A percentile compares a stretch with the other conserved stretches of the same genome.
Conservation (phyloP, 1,284 basidiomycete species). For the Sporisorium scitamineum region DNA sequence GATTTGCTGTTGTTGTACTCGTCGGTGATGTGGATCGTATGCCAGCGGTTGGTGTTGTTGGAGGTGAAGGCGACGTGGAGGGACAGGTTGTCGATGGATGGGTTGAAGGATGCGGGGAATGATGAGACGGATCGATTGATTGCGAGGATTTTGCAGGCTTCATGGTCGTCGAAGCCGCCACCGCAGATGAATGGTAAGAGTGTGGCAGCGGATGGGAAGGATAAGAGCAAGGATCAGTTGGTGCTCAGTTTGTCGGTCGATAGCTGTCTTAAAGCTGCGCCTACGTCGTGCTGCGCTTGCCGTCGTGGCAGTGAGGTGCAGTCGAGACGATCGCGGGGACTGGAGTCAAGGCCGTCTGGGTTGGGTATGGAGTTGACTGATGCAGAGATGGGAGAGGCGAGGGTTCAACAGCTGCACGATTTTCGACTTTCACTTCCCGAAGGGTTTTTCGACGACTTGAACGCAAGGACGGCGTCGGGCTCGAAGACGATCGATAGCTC, state of each 20-base stretch:
- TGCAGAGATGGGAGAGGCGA: neutral
- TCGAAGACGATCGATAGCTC: neutral
- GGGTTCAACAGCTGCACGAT: conserved; percentile 39
- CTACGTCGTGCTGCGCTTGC: conserved; percentile 2
- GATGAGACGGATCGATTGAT: conserved; percentile 32
- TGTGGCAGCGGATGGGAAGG: neutral
- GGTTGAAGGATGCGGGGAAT: neutral
- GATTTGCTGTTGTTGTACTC: conserved; percentile 51
- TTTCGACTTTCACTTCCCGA: conserved; percentile 19
- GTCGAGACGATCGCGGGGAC: neutral
- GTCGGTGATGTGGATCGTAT: conserved; percentile 57
- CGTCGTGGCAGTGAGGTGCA: neutral
- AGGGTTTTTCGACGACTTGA: neutral
- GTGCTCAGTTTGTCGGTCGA: conserved; percentile 25
- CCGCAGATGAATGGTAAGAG: neutral
- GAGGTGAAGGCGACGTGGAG: conserved; percentile 51
- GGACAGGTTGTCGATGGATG: neutral
- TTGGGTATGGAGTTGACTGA: neutral
- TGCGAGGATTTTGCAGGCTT: conserved; percentile 20
- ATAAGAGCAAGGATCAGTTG: conserved; percentile 7
- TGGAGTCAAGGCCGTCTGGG: neutral
- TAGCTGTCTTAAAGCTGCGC: conserved; percentile 12
- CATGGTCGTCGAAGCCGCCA: conserved; percentile 14
- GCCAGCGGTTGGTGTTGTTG: conserved; percentile 52
- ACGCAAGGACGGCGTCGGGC: neutral